Percentiles rank a stretch among this genome's conserved stretches.
These are phyloP conservation scores for Inga laurina DNA, from an alignment of 306 rosid genomes.

Conservation along the genomic window DNA sequence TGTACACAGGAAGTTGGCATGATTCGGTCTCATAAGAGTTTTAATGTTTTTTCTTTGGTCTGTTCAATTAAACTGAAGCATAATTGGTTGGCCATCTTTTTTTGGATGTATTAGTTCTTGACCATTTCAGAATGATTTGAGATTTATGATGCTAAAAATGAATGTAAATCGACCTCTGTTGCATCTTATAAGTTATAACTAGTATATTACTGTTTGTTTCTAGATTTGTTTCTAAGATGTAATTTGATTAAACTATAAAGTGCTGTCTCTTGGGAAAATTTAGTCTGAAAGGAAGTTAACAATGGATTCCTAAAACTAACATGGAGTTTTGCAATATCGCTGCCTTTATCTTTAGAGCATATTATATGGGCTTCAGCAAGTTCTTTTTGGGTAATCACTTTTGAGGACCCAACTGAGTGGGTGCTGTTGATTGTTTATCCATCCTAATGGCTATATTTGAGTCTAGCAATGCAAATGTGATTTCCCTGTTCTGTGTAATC, in stretches of 20 bases:
- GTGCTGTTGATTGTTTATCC: background rate
- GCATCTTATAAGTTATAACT: background rate
- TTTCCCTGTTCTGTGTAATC: background rate
- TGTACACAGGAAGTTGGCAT: background rate
- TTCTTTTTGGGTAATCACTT: background rate
- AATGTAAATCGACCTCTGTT: background rate
- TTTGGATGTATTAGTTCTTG: background rate
- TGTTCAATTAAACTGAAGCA: background rate
- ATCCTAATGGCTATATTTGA: background rate
- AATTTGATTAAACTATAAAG: conserved; percentile 9
- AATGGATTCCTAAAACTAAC: background rate
- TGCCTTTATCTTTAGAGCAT: background rate
- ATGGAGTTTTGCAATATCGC: background rate
- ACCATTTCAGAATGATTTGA: conserved; percentile 1
- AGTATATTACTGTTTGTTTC: conserved; percentile 2
- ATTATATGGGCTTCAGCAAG: background rate
- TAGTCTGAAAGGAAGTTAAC: conserved; percentile 12
- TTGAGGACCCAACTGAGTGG: background rate
- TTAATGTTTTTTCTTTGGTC: background rate
- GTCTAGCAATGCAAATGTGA: background rate
- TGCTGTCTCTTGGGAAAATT: background rate
- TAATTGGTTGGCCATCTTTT: background rate
- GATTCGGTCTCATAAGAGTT: background rate
- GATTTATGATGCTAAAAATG: background rate
- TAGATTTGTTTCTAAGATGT: background rate